Base-by-base conservation (phyloP, 2,329 filamentous ascomycete species). In the Neonectria neomacrospora region DNA sequence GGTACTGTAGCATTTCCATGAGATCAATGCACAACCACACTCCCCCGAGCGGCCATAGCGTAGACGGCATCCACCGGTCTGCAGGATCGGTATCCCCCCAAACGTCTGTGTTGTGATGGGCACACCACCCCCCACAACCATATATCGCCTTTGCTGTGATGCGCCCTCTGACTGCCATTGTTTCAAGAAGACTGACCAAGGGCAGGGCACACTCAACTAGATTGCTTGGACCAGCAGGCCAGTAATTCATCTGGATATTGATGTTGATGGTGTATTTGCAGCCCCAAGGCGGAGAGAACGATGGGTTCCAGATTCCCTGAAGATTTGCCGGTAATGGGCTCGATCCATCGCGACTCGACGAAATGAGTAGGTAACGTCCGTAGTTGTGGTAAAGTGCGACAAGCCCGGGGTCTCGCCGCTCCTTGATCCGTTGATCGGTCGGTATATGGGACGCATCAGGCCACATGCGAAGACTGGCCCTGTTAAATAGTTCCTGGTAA, bases 241-340 rank as follows among this genome's bases (percentile, higher is more conserved):
- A 85, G 67, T 85, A 86, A 65, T 85, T 85, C 83, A 86, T 86
- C 68, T 86, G 78, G 0, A 79, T 73, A 44, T 85, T 86, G 70
- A 85, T 83, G 64, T 85, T 84, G 66, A 85, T 81, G 0, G 83
- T 85, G 59, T 80, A 83, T 63, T 82, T 84, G 23, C 76, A 79
- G 3, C 81, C 81, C 82, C 83, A 85, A 0, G 80, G 73, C 0
- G 75, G 73, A 0, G 65, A 67, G 12, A 70, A 72, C 0, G 74
- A 73, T 10, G 73, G 69, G 23, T 78, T 78, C 77, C 76, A 79
- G 26, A 79, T 74, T 0, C 75, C 77, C n/a, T 79, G 77, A 1
- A 79, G 62, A 3, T 77, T 79, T 2, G 76, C 73, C 0, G 77
- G 76, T 0, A 79, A 58, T 0, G 68, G 68, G 0, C 74, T 70